Evolutionary conservation across 2,329 filamentous ascomycete species (phyloP).

Genomic region (Corniculantispora saksenae): DNA sequence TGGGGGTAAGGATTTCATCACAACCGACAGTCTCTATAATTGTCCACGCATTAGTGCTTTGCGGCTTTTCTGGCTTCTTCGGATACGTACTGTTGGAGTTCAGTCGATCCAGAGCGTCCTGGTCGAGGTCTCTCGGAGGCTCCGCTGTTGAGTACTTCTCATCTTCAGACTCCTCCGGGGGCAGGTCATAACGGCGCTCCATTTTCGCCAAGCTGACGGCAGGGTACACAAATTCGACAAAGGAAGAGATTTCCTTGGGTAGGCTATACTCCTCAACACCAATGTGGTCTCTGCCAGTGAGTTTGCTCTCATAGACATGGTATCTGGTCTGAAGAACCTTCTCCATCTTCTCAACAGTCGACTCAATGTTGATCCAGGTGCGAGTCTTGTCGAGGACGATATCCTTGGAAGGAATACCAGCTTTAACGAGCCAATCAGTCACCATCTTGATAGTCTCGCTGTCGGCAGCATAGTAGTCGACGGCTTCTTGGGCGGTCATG

Average conservation of each 20-base stretch:
- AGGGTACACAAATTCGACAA: constrained; percentile 43
- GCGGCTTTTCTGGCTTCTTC: background rate
- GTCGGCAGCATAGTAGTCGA: constrained; percentile 43
- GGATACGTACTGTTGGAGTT: constrained; percentile 2
- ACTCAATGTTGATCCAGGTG: constrained; percentile 38
- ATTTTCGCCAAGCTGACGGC: constrained; percentile 39
- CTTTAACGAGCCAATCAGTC: constrained; percentile 50
- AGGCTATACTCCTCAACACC: constrained; percentile 43
- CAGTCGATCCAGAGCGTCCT: constrained; percentile 7
- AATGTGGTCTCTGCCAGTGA: constrained; percentile 33
- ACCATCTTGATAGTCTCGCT: constrained; percentile 50
- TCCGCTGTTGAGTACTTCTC: constrained; percentile 19
- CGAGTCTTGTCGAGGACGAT: constrained; percentile 52
- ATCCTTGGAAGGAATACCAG: constrained; percentile 50
- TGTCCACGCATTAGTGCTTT: background rate
- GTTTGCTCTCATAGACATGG: constrained; percentile 48
- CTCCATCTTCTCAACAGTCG: constrained; percentile 38
- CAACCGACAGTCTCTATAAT: constrained; percentile 34
- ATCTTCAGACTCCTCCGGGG: background rate
- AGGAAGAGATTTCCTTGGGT: constrained; percentile 36
- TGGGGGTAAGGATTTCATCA: constrained; percentile 57
- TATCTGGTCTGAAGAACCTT: constrained; percentile 53
- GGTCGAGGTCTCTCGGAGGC: background rate
- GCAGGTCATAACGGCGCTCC: background rate
- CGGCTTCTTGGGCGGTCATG: constrained; percentile 45